These are phyloP conservation scores for Aspergillus ustus DNA, from an alignment of 2,329 filamentous ascomycete genomes.

Conservation along the genomic window DNA sequence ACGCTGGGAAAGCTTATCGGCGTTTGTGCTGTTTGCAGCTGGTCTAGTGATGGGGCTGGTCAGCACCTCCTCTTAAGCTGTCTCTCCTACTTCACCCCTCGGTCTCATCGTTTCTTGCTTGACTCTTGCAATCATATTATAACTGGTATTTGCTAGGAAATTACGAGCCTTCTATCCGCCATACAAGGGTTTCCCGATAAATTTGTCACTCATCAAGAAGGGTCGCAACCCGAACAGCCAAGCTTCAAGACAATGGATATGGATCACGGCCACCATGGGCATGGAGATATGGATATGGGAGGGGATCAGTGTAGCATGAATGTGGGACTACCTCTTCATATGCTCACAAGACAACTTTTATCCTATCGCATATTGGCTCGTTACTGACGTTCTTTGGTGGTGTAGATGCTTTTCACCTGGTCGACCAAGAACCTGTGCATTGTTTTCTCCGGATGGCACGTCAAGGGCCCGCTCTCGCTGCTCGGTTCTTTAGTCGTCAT, in stretches of 20 bases:
- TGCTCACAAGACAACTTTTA: not conserved
- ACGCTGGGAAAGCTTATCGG: slow-evolving; percentile 27
- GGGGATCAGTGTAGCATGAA: slow-evolving; percentile 82
- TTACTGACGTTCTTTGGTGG: not conserved
- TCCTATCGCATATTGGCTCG: not conserved
- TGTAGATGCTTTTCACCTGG: slow-evolving; percentile 98
- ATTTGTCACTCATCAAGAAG: not conserved
- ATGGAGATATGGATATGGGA: slow-evolving; percentile 63
- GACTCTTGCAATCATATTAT: not conserved
- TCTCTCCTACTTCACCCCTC: not conserved
- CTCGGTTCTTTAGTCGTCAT: slow-evolving; percentile 82
- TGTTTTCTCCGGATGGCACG: slow-evolving; percentile 88
- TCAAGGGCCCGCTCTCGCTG: slow-evolving; percentile 74
- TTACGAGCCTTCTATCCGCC: not conserved
- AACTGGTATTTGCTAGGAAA: not conserved
- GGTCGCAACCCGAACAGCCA: not conserved
- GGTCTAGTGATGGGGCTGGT: not conserved
- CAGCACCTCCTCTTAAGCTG: slow-evolving; percentile 20
- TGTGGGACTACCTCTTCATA: slow-evolving; percentile 55
- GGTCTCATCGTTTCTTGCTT: not conserved
- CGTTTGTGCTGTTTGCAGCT: slow-evolving; percentile 42
- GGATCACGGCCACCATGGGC: slow-evolving; percentile 48
- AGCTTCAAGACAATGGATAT: slow-evolving; percentile 42
- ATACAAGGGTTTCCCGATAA: not conserved
- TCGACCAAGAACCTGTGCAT: slow-evolving; percentile 92